Percentiles rank a stretch among this genome's conserved stretches.
phyloP scores from a whole-genome alignment of 2,329 filamentous ascomycete species.

The Fusarium sp. region DNA sequence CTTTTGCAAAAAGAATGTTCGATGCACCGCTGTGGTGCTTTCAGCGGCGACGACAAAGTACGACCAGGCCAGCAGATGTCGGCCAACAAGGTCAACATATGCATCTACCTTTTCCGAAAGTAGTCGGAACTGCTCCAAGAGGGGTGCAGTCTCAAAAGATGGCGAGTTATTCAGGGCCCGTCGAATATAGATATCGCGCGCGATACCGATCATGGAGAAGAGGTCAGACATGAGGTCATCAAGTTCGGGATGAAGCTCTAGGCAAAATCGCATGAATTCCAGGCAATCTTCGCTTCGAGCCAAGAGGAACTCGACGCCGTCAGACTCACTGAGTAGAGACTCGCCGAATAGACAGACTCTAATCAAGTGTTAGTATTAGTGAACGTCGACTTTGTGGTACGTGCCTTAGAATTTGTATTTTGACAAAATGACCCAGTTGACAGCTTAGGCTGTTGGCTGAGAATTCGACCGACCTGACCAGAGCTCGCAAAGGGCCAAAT shows the following conservation, averaged over 20 bases:
- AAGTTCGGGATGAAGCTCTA: constrained; percentile 14
- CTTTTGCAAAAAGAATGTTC: constrained; percentile 7
- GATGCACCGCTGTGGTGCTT: constrained; percentile 6
- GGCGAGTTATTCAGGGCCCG: constrained; percentile 8
- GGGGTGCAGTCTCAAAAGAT: constrained; percentile 3
- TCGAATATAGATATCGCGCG: constrained; percentile 21
- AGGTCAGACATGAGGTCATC: constrained; percentile 20
- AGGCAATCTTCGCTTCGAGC: constrained; percentile 15
- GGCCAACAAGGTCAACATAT: constrained; percentile 12
- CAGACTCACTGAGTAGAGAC: constrained; percentile 13
- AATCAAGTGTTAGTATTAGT: not conserved
- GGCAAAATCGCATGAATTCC: constrained; percentile 24
- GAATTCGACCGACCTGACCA: constrained; percentile 6
- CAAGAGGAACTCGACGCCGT: constrained; percentile 17
- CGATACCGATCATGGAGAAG: constrained; percentile 20
- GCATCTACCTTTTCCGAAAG: constrained; percentile 10
- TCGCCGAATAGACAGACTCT: constrained; percentile 25
- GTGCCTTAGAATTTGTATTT: constrained; percentile 24
- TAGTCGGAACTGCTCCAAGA: constrained; percentile 10
- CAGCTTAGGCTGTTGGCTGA: not conserved
- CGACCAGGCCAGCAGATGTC: constrained; percentile 19
- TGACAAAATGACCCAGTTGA: constrained; percentile 8
- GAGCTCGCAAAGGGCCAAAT: constrained; percentile 12
- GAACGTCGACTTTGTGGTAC: not conserved
- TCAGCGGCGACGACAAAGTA: constrained; percentile 26